Conservation (phyloP, 2,329 filamentous ascomycete species). For the Fusarium anguioides region DNA sequence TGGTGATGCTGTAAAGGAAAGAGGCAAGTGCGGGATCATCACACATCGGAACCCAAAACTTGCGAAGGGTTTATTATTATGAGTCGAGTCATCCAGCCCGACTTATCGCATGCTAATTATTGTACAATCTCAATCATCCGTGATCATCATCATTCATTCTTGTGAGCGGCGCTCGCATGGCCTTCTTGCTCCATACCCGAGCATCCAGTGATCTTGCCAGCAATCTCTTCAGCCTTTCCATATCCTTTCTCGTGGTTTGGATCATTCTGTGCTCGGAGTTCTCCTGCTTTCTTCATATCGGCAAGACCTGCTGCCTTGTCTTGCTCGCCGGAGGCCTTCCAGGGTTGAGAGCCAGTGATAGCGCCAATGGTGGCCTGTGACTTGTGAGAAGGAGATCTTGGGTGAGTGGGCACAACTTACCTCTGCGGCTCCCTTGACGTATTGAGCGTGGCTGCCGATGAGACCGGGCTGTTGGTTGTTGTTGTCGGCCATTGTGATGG, state of each 20-base stretch:
- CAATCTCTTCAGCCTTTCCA: conserved; percentile 72
- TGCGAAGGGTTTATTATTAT: neutral
- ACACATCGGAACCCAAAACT: accelerated
- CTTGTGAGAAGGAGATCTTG: neutral
- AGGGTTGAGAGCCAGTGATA: conserved; percentile 70
- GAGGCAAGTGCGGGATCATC: neutral
- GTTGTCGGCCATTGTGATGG: conserved; percentile 47
- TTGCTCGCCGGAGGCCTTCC: conserved; percentile 71
- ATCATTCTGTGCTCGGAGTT: conserved; percentile 63
- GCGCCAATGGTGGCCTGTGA: conserved; percentile 67
- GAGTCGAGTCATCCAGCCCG: neutral
- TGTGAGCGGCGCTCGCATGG: conserved; percentile 58
- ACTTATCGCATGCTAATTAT: conserved; percentile 14
- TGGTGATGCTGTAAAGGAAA: neutral
- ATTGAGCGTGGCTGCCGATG: conserved; percentile 72
- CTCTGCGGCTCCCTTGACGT: conserved; percentile 75
- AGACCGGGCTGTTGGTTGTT: conserved; percentile 61
- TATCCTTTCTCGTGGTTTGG: conserved; percentile 63
- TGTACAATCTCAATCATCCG: neutral
- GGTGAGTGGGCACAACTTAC: conserved; percentile 53
- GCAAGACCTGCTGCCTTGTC: conserved; percentile 72
- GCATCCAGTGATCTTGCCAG: conserved; percentile 72
- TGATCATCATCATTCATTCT: conserved; percentile 36
- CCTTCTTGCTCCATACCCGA: conserved; percentile 77
- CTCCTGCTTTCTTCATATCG: conserved; percentile 70